These are phyloP conservation scores for Canariomyces notabilis DNA, from an alignment of 2,329 filamentous ascomycete genomes.

Conservation along the genomic window DNA sequence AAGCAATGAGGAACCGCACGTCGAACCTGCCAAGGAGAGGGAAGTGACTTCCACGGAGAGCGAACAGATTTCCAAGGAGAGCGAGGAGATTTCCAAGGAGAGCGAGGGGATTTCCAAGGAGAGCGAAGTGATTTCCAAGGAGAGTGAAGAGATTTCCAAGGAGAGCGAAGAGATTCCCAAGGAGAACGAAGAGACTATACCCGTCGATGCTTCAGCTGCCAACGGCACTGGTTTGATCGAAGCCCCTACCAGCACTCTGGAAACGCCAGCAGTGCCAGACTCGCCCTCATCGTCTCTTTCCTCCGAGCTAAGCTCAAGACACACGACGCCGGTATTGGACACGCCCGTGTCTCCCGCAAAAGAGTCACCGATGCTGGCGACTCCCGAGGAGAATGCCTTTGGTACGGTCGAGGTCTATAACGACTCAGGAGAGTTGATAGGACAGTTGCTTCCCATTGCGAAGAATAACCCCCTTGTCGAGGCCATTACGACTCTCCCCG, in stretches of 20 bases:
- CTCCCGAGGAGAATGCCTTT: conserved; percentile 1
- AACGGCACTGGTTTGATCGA: neutral
- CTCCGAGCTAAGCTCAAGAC: conserved; percentile 11
- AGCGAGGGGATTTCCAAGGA: conserved; percentile 2
- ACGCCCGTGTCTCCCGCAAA: neutral
- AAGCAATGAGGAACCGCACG: neutral
- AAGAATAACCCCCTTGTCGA: conserved; percentile 39
- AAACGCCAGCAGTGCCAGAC: neutral
- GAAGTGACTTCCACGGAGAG: conserved; percentile 1
- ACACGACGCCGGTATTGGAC: conserved; percentile 11
- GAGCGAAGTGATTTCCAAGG: neutral
- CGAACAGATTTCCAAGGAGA: too few relatives aligned
- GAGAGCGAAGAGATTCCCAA: conserved; percentile 4
- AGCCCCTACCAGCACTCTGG: neutral
- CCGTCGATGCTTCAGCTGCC: neutral
- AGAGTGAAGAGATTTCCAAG: neutral
- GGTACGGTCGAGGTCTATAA: conserved; percentile 34
- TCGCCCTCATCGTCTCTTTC: conserved; percentile 7
- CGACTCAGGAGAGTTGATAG: conserved; percentile 35
- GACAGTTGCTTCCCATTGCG: conserved; percentile 33
- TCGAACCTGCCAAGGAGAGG: neutral
- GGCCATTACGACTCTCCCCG: conserved; percentile 33
- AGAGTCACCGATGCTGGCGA: neutral
- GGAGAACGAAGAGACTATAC: neutral
- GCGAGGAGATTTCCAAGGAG: conserved; percentile 1